These are phyloP conservation scores for Cystofilobasidium macerans DNA, from an alignment of 768 basidiomycete genomes.

Conservation along the genomic window DNA sequence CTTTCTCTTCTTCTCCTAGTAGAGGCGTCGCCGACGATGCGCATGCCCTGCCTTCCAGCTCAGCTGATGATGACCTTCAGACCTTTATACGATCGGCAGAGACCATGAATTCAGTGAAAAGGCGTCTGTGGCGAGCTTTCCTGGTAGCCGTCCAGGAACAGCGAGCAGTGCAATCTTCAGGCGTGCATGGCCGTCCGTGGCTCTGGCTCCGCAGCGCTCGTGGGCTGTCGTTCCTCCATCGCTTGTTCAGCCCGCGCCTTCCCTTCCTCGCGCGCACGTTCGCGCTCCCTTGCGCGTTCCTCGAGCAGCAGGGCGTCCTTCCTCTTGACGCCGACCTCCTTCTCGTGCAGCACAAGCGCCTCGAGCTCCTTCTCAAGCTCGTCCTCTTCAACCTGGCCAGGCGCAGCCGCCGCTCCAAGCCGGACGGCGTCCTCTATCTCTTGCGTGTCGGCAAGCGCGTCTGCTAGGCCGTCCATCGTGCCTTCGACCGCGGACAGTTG, in stretches of 20 bases:
- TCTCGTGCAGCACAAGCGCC: constrained; percentile 46
- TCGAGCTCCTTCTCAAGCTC: constrained; percentile 55
- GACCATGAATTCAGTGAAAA: too few species aligned
- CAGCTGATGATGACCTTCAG: too few species aligned
- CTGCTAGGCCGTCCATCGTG: constrained; percentile 78
- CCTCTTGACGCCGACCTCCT: constrained; percentile 37
- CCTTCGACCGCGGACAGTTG: constrained; percentile 66
- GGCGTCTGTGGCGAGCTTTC: too few species aligned
- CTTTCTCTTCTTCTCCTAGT: too few species aligned
- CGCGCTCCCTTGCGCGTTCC: constrained; percentile 11
- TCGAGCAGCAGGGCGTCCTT: constrained; percentile 34
- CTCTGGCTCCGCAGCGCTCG: too few species aligned
- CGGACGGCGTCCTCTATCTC: constrained; percentile 72
- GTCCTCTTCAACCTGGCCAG: constrained; percentile 39
- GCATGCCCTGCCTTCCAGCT: too few species aligned
- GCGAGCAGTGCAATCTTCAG: too few species aligned
- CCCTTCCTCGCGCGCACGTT: not conserved
- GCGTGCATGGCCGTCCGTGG: too few species aligned
- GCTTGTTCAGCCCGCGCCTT: not conserved
- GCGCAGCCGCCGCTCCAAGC: constrained; percentile 49
- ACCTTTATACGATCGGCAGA: too few species aligned
- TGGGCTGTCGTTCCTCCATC: too few species aligned
- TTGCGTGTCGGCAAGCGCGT: constrained; percentile 65
- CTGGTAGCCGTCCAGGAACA: too few species aligned
- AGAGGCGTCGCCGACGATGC: too few species aligned